Evolutionary conservation across 108 stramenopile species (phyloP).

Genomic region (Epithemia pelagica): DNA sequence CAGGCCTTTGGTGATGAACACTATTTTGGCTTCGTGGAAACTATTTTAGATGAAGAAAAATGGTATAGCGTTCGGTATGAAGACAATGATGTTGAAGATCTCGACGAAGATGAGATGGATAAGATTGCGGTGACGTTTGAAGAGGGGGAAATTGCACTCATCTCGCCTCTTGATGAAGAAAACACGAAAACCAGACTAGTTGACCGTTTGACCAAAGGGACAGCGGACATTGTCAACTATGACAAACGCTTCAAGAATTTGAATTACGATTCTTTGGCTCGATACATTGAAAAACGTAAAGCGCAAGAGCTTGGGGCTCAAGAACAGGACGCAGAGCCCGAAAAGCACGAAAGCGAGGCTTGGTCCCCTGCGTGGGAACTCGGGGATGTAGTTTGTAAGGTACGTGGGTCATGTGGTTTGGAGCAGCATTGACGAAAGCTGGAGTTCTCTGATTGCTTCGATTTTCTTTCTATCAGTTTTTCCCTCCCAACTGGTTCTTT

Average conservation of each 20-base stretch:
- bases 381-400: not conserved
- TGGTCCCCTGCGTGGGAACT: not conserved
- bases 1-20: not conserved
- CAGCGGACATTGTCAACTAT: not conserved
- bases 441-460: too few species aligned
- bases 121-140: not conserved
- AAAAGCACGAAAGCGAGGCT: not conserved
- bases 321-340: not conserved
- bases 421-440: too few species aligned
- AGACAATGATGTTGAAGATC: not conserved
- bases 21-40: not conserved
- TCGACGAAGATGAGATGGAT: not conserved
- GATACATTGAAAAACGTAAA: not conserved
- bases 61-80: not conserved
- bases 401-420: not conserved
- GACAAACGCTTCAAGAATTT: not conserved
- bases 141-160: not conserved
- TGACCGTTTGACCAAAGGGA: not conserved
- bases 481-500: not conserved
- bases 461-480: not conserved
- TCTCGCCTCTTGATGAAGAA: not conserved
- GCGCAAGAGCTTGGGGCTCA: not conserved
- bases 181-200: not conserved
- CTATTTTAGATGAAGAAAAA: not conserved
- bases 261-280: not conserved